Evolutionary conservation across 306 rosid species (phyloP).

Genomic region (Sicyos edulis): DNA sequence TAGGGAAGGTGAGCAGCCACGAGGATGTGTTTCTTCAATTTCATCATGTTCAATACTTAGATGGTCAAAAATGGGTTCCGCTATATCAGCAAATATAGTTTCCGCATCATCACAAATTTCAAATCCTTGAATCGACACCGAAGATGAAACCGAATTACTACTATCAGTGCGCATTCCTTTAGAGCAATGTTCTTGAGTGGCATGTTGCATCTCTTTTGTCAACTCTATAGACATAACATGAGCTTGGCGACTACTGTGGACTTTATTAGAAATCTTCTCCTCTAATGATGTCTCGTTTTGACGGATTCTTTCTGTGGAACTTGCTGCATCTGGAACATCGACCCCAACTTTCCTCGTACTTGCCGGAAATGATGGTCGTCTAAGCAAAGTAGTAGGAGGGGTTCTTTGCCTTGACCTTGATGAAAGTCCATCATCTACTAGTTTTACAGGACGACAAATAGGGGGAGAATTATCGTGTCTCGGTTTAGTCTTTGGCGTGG

Average conservation of each 20-base stretch:
- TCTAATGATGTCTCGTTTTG: slow-evolving; percentile 43
- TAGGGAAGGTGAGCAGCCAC: slow-evolving; percentile 28
- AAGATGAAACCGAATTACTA: slow-evolving; percentile 70
- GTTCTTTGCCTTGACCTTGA: slow-evolving; percentile 66
- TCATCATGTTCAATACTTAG: slow-evolving; percentile 31
- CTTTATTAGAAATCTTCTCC: slow-evolving; percentile 38
- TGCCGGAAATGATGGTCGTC: slow-evolving; percentile 54
- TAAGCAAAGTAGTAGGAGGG: slow-evolving; percentile 54
- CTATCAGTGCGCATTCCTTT: slow-evolving; percentile 68
- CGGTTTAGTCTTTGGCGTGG: slow-evolving; percentile 59
- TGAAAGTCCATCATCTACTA: slow-evolving; percentile 64
- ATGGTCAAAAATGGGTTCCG: slow-evolving; percentile 41
- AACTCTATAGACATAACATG: slow-evolving; percentile 37
- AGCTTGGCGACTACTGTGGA: slow-evolving; percentile 37
- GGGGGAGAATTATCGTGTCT: slow-evolving; percentile 59
- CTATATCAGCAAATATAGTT: slow-evolving; percentile 50
- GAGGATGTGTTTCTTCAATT: slow-evolving; percentile 34
- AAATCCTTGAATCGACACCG: slow-evolving; percentile 72
- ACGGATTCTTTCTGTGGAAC: slow-evolving; percentile 34
- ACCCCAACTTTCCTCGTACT: slow-evolving; percentile 50
- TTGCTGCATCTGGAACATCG: slow-evolving; percentile 47
- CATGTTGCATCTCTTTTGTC: slow-evolving; percentile 38
- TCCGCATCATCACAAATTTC: slow-evolving; percentile 73
- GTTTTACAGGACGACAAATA: slow-evolving; percentile 44
- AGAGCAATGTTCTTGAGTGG: slow-evolving; percentile 42